Conservation (phyloP, 163 green algal species). For the Chlamydomonas reinhardtii region DNA sequence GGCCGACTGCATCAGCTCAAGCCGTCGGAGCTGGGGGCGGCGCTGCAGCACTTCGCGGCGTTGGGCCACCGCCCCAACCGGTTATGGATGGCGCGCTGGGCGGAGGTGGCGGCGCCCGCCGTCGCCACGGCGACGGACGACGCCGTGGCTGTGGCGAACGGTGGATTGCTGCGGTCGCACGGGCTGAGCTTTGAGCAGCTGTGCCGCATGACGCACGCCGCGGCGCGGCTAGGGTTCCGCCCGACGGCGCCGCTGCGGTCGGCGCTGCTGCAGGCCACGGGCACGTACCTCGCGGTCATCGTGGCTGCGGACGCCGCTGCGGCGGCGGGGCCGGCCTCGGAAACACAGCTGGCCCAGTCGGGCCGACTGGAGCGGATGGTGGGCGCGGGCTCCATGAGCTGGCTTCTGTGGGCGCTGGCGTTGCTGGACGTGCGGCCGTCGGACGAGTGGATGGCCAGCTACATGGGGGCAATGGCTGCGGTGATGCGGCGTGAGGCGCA, state of each 20-base stretch:
- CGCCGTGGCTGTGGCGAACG: too few species aligned
- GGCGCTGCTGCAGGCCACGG: neutral
- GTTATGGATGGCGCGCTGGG: constrained; percentile 45
- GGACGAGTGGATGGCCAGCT: constrained; percentile 29
- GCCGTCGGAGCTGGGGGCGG: constrained; percentile 24
- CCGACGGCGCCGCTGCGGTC: neutral
- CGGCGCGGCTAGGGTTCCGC: constrained; percentile 20
- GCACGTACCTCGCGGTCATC: neutral
- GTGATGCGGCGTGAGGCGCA: neutral
- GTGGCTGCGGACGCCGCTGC: neutral
- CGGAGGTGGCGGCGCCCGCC: neutral
- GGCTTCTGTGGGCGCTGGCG: constrained; percentile 50
- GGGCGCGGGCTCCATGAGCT: neutral
- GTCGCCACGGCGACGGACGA: neutral
- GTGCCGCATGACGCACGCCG: neutral
- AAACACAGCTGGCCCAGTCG: neutral
- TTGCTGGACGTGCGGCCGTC: constrained; percentile 42
- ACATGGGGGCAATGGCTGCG: constrained; percentile 7
- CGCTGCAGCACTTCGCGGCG: constrained; percentile 33
- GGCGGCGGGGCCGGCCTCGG: too few species aligned
- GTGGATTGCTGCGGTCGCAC: too few species aligned
- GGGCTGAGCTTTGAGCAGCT: neutral
- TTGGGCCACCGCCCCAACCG: constrained; percentile 40
- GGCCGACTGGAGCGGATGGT: too few species aligned
- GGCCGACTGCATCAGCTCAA: constrained; percentile 22